Evolutionary conservation across 306 rosid species (phyloP).

Genomic region (Quercus rubra): DNA sequence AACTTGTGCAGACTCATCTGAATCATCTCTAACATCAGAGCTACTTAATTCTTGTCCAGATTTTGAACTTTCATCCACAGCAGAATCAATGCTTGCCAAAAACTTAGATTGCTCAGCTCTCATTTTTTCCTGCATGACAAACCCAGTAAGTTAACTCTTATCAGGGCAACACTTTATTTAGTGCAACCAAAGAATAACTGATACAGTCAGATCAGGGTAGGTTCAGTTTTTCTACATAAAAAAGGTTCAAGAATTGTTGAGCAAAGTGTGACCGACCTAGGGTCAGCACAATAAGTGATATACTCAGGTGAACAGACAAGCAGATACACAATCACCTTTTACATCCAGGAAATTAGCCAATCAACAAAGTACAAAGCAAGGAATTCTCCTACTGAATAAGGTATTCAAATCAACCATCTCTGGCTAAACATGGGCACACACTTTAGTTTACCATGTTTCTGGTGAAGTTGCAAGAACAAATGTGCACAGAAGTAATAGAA

Average conservation of each 20-base stretch:
- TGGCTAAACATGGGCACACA: neutral
- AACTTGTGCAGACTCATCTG: conserved; percentile 57
- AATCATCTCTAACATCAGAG: conserved; percentile 36
- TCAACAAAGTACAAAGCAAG: neutral
- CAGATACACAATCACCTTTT: conserved; percentile 11
- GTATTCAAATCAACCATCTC: neutral
- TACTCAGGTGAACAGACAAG: neutral
- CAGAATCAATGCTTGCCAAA: conserved; percentile 67
- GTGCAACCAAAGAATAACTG: neutral
- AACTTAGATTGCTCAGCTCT: conserved; percentile 84
- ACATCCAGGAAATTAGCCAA: conserved; percentile 7
- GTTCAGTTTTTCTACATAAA: neutral
- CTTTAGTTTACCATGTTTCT: neutral
- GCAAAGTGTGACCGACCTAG: conserved; percentile 7
- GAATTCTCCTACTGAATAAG: neutral
- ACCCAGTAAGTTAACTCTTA: conserved; percentile 14
- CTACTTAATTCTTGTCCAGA: conserved; percentile 41
- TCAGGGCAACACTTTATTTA: conserved; percentile 18
- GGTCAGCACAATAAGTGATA: conserved; percentile 1
- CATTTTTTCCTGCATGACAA: conserved; percentile 73
- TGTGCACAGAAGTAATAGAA: conserved; percentile 3
- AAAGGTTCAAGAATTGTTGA: neutral
- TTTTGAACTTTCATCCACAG: conserved; percentile 53
- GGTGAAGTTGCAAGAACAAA: neutral
- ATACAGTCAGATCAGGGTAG: neutral